phyloP scores from a whole-genome alignment of 2,329 filamentous ascomycete genomes.

The Sporothrix sp. region DNA sequence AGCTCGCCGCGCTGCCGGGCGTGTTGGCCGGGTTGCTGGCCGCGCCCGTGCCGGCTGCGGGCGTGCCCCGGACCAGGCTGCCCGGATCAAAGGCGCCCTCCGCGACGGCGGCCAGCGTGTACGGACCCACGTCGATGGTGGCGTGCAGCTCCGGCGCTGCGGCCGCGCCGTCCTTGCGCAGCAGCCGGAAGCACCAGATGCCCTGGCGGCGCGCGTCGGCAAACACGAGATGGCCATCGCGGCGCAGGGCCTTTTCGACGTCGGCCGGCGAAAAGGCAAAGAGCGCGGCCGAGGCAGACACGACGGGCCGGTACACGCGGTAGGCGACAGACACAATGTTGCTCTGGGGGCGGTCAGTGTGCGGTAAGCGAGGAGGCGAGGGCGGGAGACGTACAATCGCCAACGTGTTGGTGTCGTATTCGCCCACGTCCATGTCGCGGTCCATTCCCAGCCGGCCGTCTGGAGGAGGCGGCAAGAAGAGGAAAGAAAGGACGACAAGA shows the following conservation, averaged over 20 bases:
- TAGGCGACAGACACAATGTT: slow-evolving; percentile 47
- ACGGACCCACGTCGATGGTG: slow-evolving; percentile 35
- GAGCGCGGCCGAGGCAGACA: slow-evolving; percentile 31
- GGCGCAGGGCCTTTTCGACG: slow-evolving; percentile 41
- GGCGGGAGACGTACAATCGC: slow-evolving; percentile 39
- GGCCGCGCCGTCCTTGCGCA: slow-evolving; percentile 31
- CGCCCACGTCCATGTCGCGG: slow-evolving; percentile 51
- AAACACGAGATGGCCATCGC: slow-evolving; percentile 43
- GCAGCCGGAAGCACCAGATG: slow-evolving; percentile 46
- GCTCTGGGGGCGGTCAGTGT: slow-evolving; percentile 31
- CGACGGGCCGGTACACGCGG: slow-evolving; percentile 43
- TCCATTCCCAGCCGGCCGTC: slow-evolving; percentile 18
- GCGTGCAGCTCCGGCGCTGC: slow-evolving; percentile 26
- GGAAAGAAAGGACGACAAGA: too few relatives aligned
- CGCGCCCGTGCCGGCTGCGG: slow-evolving; percentile 22
- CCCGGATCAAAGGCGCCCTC: slow-evolving; percentile 43
- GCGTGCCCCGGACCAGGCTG: slow-evolving; percentile 34
- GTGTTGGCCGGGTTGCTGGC: slow-evolving; percentile 34
- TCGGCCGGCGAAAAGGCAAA: slow-evolving; percentile 40
- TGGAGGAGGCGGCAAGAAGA: not conserved
- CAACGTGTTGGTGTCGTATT: slow-evolving; percentile 53
- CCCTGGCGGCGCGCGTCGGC: slow-evolving; percentile 40
- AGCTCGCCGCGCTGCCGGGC: slow-evolving; percentile 38
- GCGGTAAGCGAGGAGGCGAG: not conserved
- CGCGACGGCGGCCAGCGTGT: slow-evolving; percentile 35